Percentiles rank a stretch among this genome's conserved stretches.
Conservation (phyloP, 495 filamentous ascomycete species). For the Bathelium albidoporum region DNA sequence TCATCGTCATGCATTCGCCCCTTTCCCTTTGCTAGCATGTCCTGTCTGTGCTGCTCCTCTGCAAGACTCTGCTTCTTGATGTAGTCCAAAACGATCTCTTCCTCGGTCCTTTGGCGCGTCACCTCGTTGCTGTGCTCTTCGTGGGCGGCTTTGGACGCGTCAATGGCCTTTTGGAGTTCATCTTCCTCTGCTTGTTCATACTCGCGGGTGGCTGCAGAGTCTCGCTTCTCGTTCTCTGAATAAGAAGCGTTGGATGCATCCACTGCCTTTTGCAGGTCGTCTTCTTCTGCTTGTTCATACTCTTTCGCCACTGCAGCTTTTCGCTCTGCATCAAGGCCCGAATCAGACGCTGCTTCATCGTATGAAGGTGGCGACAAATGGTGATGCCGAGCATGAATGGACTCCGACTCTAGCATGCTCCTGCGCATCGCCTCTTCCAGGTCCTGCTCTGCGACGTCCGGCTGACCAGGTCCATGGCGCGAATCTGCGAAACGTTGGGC, state of each 20-base stretch:
- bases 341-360: slow-evolving; percentile 21
- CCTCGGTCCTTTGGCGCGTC: slow-evolving; percentile 45
- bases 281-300: slow-evolving; percentile 29
- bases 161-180: slow-evolving; percentile 18
- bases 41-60: slow-evolving; percentile 46
- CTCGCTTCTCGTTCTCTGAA: neutral
- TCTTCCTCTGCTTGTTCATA: slow-evolving; percentile 20
- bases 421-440: slow-evolving; percentile 49
- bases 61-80: slow-evolving; percentile 67
- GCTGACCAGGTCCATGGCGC: slow-evolving; percentile 38
- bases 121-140: slow-evolving; percentile 20
- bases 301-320: neutral
- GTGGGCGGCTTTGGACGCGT: slow-evolving; percentile 3
- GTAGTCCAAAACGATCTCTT: slow-evolving; percentile 65
- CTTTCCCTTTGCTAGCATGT: slow-evolving; percentile 9
- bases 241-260: slow-evolving; percentile 31
- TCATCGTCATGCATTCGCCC: slow-evolving; percentile 2
- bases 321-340: slow-evolving; percentile 8
- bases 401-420: slow-evolving; percentile 38
- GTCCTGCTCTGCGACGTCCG: slow-evolving; percentile 23
- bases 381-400: slow-evolving; percentile 19
- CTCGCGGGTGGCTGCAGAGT: neutral
- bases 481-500: neutral
- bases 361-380: slow-evolving; percentile 29
- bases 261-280: slow-evolving; percentile 39